These are phyloP conservation scores for Fraxinus quadrangulata DNA, from an alignment of 257 asterid species.

Conservation along the genomic window DNA sequence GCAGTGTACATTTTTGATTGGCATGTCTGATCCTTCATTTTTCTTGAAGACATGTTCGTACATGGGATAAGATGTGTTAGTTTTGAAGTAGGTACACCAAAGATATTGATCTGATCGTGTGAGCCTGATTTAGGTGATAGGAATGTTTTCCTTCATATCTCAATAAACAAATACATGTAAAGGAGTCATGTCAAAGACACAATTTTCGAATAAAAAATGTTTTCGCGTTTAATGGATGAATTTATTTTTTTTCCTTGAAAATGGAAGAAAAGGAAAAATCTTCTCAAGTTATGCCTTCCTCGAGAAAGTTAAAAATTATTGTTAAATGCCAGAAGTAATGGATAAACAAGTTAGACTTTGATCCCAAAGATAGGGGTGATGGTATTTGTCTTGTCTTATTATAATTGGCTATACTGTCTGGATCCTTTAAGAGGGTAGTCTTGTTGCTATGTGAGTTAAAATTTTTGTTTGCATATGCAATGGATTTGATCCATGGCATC, in stretches of 20 bases:
- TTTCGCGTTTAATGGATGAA: background rate
- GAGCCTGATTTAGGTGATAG: background rate
- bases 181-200: background rate
- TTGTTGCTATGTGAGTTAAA: background rate
- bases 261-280: background rate
- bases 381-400: conserved; percentile 3
- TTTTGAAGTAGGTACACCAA: background rate
- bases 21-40: background rate
- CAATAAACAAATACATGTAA: background rate
- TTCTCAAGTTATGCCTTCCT: too few species aligned
- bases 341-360: background rate
- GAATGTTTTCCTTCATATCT: background rate
- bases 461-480: background rate
- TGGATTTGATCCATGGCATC: background rate
- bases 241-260: background rate
- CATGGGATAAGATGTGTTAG: background rate
- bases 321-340: background rate
- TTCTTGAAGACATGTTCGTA: background rate
- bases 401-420: conserved; percentile 15
- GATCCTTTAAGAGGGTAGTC: background rate
- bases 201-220: background rate
- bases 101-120: background rate
- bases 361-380: background rate
- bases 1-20: background rate
- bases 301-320: background rate